A percentile compares a stretch with the other conserved stretches of the same genome.
These are phyloP conservation scores for Poteriospumella lacustris DNA, from an alignment of 108 stramenopile genomes.

Conservation along the genomic window DNA sequence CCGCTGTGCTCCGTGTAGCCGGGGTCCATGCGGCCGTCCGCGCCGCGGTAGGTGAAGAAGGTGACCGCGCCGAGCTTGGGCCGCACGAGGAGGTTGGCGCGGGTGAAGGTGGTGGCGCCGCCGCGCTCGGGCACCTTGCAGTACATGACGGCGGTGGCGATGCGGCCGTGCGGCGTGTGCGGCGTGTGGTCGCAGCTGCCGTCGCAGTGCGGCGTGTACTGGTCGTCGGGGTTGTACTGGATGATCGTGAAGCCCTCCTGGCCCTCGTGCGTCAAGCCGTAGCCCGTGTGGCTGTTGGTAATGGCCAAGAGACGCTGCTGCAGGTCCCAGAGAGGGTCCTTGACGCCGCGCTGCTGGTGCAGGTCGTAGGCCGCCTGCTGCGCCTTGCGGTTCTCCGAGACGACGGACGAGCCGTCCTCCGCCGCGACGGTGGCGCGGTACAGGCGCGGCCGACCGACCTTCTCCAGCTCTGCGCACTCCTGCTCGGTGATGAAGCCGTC, in stretches of 20 bases:
- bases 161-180: neutral
- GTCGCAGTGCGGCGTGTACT: conserved; percentile 85
- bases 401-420: conserved; percentile 64
- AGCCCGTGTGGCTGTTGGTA: conserved; percentile 35
- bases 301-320: conserved; percentile 29
- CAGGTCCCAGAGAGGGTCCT: neutral
- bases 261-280: conserved; percentile 31
- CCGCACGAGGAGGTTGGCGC: conserved; percentile 69
- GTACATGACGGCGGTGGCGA: conserved; percentile 23
- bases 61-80: conserved; percentile 67
- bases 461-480: conserved; percentile 72
- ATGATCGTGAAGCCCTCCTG: conserved; percentile 48
- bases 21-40: conserved; percentile 44
- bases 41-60: conserved; percentile 76
- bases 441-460: conserved; percentile 54
- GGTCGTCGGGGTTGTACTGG: conserved; percentile 56
- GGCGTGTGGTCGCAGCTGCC: conserved; percentile 40
- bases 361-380: conserved; percentile 28
- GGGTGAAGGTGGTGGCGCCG: conserved; percentile 82
- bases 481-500: conserved; percentile 69
- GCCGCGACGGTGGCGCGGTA: conserved; percentile 71
- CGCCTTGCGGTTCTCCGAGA: conserved; percentile 52
- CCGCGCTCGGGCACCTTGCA: conserved; percentile 55
- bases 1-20: conserved; percentile 78
- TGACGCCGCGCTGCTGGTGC: neutral